These are phyloP conservation scores for Paraphoma sp. DNA, from an alignment of 2,329 filamentous ascomycete species.

Conservation along the genomic window DNA sequence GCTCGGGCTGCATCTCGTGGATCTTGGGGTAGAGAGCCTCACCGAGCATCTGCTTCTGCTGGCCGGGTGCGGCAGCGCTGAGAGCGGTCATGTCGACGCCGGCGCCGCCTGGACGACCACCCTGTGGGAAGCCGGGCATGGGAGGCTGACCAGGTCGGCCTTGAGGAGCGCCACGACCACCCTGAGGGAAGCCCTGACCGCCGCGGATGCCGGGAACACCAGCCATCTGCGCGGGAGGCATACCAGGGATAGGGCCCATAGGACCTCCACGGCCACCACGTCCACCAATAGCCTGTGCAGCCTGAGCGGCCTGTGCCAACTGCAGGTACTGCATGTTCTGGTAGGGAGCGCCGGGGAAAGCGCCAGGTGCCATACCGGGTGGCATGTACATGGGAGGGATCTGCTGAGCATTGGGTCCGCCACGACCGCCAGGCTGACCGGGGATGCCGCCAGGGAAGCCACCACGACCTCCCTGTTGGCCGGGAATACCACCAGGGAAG, in stretches of 20 bases:
- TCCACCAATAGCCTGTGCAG: constrained; percentile 60
- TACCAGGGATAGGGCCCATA: constrained; percentile 68
- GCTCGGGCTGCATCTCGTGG: constrained; percentile 87
- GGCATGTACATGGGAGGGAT: constrained; percentile 87
- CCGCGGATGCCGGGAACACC: constrained; percentile 51
- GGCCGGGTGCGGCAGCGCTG: constrained; percentile 63
- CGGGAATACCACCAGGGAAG: constrained; percentile 68
- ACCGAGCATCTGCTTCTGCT: constrained; percentile 99
- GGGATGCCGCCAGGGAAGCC: constrained; percentile 84
- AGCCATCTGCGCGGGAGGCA: constrained; percentile 72
- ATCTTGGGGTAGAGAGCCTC: constrained; percentile 99
- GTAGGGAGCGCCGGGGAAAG: constrained; percentile 68
- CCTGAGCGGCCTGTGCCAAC: constrained; percentile 72
- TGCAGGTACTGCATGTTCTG: constrained; percentile 82
- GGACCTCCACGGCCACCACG: constrained; percentile 67
- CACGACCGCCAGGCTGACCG: constrained; percentile 85
- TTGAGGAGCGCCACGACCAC: constrained; percentile 38
- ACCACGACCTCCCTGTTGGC: constrained; percentile 80
- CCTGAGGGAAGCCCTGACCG: constrained; percentile 49
- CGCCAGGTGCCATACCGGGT: constrained; percentile 65
- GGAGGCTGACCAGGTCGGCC: constrained; percentile 41
- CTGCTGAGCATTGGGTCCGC: constrained; percentile 76
- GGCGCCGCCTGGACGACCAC: constrained; percentile 31
- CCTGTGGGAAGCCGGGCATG: constrained; percentile 42
- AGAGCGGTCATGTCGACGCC: constrained; percentile 61